Base-by-base conservation (phyloP, 1,284 basidiomycete species). In the Ceratobasidium sp. region DNA sequence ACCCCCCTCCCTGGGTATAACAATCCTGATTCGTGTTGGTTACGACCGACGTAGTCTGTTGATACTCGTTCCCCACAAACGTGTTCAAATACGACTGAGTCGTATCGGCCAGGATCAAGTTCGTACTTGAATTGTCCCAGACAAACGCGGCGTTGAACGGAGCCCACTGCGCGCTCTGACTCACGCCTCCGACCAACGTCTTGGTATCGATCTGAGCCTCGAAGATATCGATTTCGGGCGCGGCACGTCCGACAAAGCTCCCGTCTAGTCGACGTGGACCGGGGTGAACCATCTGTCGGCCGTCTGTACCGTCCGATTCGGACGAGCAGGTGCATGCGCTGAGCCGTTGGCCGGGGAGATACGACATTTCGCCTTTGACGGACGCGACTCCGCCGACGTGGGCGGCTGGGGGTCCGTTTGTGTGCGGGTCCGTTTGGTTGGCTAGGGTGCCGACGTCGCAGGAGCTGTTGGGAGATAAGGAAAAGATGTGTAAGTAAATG, bases 271-370 rank as follows among this genome's bases (percentile, higher is more conserved):
- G 84, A 77, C 87, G 89, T 3, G 94, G 94, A 0, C 94, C 94
- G 0, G 94, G 94, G 82, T 95, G 94, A 59, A 83, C 85, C 68
- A 33, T 33, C n/a, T 26, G 3, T 93, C 83, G 33, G 80, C 86
- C 85, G 26, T 84, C 33, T 33, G 33, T 33, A 33, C 33, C 33
- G 33, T 33, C 33, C 4, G 33, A 33, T 33, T 33, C 33, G 33
- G 33, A 33, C 33, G 33, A 82, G 79, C 96, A 97, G 1, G 95
- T 96, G 85, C 96, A 97, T 0, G 87, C 86, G 80, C 93, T 95
- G 1, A 97, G 86, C 38, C 93, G 89, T 84, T 97, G 96, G 9
- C 95, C 96, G 0, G 91, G 91, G 12, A 96, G 89, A 84, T 88
- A 95, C 0, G 92, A 93, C 42, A 90, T 82, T 50, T 83, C 86